Base-by-base conservation (phyloP, 768 basidiomycete species). In the Tylopilus rubrobrunneus region DNA sequence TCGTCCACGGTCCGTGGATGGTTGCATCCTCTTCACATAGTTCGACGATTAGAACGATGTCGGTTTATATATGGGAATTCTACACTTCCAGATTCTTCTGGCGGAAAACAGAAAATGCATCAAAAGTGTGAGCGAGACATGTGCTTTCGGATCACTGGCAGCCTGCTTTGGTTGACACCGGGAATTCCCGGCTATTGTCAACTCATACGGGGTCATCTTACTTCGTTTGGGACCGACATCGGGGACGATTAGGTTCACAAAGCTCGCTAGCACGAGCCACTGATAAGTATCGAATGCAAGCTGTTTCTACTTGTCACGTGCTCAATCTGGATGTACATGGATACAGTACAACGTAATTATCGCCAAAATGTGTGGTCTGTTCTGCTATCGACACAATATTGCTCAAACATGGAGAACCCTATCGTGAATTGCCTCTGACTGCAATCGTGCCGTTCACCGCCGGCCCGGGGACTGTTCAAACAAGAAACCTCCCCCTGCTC, bases 31-130 rank as follows among this genome's bases (percentile, higher is more conserved):
- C 42, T 72, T 28, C 69, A 73, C 48, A 61, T 78, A 74, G 76
- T 71, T 68, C 29, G 61, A 69, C 45, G 71, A 63, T 33, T 68
- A 65, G 33, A 69, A 74, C 34, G 71, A 70, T 36, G 74, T 74
- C 15, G 76, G 76, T 6, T 71, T 69, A 0, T 71, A 25, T 76
- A 21, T 77, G 76, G 77, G 77, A 78, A 55, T 74, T 78, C 36
- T 58, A 62, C 27, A 61, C 67, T 10, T 61, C 72, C 31, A 8
- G 64, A 56, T 62, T 65, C 51, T 59, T 69, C 19, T 64, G 72
- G 44, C 46, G 69, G 37, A 68, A 52, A 59, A n/a, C 70, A 52
- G 72, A 73, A 71, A 64, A 64, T 75, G 41, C 53, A 52, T 48
- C 50, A 53, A 36, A 56, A 54, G 25, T 0, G 52, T 53, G 49